Percentiles rank a stretch among this genome's conserved stretches.
Conservation (phyloP, 208 protist genomes). For the Giardia duodenalis region DNA sequence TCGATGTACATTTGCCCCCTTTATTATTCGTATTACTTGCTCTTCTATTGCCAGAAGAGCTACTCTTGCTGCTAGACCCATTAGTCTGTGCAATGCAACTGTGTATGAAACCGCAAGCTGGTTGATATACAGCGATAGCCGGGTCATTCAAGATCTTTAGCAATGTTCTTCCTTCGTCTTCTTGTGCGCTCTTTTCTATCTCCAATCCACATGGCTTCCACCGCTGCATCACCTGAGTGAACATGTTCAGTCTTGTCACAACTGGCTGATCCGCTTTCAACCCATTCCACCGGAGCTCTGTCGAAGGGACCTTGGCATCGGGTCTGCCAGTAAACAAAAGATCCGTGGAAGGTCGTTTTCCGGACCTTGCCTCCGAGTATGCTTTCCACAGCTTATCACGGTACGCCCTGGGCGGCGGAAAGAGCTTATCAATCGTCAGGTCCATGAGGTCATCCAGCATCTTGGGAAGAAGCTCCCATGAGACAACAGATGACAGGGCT, state of each 20-base stretch:
- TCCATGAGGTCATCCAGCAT: slow-evolving; percentile 1
- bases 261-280: background rate
- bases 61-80: too few relatives aligned
- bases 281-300: background rate
- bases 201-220: too few relatives aligned
- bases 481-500: background rate
- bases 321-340: background rate
- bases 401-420: background rate
- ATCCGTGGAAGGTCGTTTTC: background rate
- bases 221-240: background rate
- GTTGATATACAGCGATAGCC: too few relatives aligned
- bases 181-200: too few relatives aligned
- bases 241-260: background rate
- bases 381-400: background rate
- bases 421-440: background rate
- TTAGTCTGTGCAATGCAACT: too few relatives aligned
- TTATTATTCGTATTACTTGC: too few relatives aligned
- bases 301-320: background rate
- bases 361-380: background rate
- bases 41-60: too few relatives aligned
- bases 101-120: too few relatives aligned
- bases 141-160: too few relatives aligned
- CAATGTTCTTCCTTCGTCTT: too few relatives aligned
- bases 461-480: background rate
- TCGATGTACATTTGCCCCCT: too few relatives aligned